Evolutionary conservation across 2,329 filamentous ascomycete species (phyloP).

Genomic region (Ustilaginoidea virens): DNA sequence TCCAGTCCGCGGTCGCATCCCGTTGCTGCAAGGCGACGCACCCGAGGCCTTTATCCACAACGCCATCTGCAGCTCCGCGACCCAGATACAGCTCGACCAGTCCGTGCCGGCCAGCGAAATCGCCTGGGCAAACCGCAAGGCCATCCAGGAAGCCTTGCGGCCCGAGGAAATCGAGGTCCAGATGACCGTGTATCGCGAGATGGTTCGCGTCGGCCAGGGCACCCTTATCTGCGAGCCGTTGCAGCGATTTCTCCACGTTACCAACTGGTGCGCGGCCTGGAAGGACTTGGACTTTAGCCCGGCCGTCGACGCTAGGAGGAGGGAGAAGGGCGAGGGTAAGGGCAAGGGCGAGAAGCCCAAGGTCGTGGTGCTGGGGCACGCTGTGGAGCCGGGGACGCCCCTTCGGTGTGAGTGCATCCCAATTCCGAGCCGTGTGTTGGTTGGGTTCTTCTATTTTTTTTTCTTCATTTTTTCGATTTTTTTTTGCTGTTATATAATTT

Average conservation of each 20-base stretch:
- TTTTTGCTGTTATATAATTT: too few relatives aligned
- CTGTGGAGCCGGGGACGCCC: not conserved
- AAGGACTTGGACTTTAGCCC: slow-evolving; percentile 2
- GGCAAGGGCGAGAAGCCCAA: not conserved
- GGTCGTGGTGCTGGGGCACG: slow-evolving; percentile 1
- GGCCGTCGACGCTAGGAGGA: too few relatives aligned
- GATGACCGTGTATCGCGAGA: slow-evolving; percentile 1
- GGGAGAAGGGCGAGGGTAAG: not conserved
- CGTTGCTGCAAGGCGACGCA: not conserved
- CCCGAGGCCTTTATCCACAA: slow-evolving; percentile 3
- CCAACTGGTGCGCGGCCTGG: slow-evolving; percentile 4
- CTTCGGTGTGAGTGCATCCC: not conserved
- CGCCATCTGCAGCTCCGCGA: not conserved
- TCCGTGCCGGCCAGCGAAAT: slow-evolving; percentile 1
- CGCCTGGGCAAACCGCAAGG: slow-evolving; percentile 2
- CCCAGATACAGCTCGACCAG: not conserved
- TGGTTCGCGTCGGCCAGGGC: slow-evolving; percentile 1
- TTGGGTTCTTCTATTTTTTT: not conserved
- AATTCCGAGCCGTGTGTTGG: not conserved
- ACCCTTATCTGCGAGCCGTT: slow-evolving; percentile 2
- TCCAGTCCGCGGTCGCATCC: slow-evolving; percentile 1
- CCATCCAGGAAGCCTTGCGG: not conserved
- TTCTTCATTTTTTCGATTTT: not conserved
- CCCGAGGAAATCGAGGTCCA: not conserved
- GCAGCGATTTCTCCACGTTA: not conserved